Base-by-base conservation (phyloP, 148 eudicot genomes). In the Mesembryanthemum crystallinum region DNA sequence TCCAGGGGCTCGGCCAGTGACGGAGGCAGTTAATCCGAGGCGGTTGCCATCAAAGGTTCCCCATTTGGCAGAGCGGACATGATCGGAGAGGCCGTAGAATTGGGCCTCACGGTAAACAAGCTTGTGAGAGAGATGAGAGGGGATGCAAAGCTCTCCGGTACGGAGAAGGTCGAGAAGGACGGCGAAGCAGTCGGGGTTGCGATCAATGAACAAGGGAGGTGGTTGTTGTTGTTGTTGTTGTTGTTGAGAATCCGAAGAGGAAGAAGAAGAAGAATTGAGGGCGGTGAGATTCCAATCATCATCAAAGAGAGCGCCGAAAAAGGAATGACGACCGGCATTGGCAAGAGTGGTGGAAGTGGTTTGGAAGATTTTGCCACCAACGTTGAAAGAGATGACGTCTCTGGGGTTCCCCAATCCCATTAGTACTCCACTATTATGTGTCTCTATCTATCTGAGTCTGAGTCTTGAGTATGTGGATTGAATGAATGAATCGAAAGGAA, bases 331-430 rank as follows among this genome's bases (percentile, higher is more conserved):
- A 14, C 98, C 98, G 0, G 94, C 98, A 64, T 83, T 89, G 1
- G 96, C 97, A 0, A 94, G 78, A 7, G 98, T 94, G 24, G 98
- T 94, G 0, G 92, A 80, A 0, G 97, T 92, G 1, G 98, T 92
- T 43, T 89, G 87, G 74, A 94, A 92, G 71, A 89, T 69, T 78
- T 67, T 86, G 10, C 98, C 98, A 32, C 97, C 97, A 5, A 94
- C 98, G 43, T 92, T 94, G 80, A 94, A 84, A 69, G 62, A 86
- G 1, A 94, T 81, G 32, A 77, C 77, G 67, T 94, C 97, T n/a
- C 47, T 75, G 7, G 65, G 55, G 29, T 21, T 35, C 18, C 32
- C 28, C 37, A 29, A 45, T 45, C 15, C 12, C n/a, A n/a, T n/a
- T 9, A 14, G 13, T 45, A 1, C 15, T 10, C 51, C 51, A 4